phyloP scores from a whole-genome alignment of 176 grass and related monocot species.

The Cymbopogon citratus region DNA sequence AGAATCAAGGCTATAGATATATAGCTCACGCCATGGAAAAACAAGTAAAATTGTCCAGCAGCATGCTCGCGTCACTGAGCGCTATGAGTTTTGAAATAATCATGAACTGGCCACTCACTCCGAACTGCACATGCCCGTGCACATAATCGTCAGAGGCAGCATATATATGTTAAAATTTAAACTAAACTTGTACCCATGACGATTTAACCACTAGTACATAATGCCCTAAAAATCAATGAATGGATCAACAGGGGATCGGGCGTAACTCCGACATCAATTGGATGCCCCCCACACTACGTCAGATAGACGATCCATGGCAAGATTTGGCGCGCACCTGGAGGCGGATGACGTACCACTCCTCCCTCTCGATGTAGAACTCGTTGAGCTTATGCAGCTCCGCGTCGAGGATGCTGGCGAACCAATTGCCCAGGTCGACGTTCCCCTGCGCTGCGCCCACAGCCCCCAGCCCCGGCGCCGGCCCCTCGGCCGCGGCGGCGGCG shows the following conservation, averaged over 20 bases:
- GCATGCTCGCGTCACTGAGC: not conserved
- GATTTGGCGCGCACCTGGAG: slow-evolving; percentile 51
- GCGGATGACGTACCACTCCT: slow-evolving; percentile 94
- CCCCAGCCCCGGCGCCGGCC: not conserved
- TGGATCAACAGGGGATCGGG: not conserved
- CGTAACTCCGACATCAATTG: not conserved
- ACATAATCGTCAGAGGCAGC: not conserved
- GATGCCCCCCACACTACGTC: not conserved
- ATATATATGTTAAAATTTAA: too few species aligned
- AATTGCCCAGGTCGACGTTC: slow-evolving; percentile 44
- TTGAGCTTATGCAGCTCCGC: slow-evolving; percentile 88
- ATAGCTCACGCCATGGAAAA: not conserved
- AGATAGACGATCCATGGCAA: not conserved
- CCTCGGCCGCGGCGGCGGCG: not conserved
- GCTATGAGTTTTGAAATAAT: not conserved
- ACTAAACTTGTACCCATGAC: not conserved
- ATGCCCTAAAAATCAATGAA: not conserved
- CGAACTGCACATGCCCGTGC: not conserved
- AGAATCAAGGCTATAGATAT: not conserved
- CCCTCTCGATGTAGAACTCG: slow-evolving; percentile 94
- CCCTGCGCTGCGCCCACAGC: not conserved
- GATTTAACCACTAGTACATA: not conserved
- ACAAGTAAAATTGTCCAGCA: not conserved
- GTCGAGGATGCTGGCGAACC: slow-evolving; percentile 75
- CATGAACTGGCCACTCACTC: not conserved